Conservation (phyloP, 192 early-diverging fungal genomes). For the Umbelopsis vinacea region DNA sequence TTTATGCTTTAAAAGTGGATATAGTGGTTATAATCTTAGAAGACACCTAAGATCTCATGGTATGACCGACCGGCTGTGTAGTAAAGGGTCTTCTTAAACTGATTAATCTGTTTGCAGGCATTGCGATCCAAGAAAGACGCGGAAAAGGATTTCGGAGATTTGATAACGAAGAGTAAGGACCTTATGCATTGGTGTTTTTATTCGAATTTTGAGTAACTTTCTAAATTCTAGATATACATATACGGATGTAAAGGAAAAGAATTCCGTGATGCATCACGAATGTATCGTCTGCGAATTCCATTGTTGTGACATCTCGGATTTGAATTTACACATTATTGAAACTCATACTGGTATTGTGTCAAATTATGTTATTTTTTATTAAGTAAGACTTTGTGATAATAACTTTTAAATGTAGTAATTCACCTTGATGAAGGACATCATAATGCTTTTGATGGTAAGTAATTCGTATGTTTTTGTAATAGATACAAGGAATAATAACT, state of each 20-base stretch:
- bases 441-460: too few species aligned
- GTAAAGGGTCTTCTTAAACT: not conserved
- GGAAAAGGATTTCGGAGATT: conserved; percentile 1
- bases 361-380: not conserved
- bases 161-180: not conserved
- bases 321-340: not conserved
- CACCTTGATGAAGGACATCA: not conserved
- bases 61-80: not conserved
- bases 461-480: too few species aligned
- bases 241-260: not conserved
- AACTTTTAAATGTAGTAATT: not conserved
- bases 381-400: not conserved
- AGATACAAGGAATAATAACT: too few species aligned
- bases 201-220: not conserved
- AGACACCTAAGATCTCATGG: not conserved
- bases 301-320: not conserved
- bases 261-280: not conserved
- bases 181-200: not conserved
- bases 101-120: not conserved
- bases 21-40: too few species aligned
- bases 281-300: not conserved
- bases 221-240: not conserved
- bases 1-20: too few species aligned
- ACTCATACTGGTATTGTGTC: not conserved
- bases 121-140: not conserved